Conservation (phyloP, 1,284 basidiomycete genomes). For the Marasmius tenuissimus region DNA sequence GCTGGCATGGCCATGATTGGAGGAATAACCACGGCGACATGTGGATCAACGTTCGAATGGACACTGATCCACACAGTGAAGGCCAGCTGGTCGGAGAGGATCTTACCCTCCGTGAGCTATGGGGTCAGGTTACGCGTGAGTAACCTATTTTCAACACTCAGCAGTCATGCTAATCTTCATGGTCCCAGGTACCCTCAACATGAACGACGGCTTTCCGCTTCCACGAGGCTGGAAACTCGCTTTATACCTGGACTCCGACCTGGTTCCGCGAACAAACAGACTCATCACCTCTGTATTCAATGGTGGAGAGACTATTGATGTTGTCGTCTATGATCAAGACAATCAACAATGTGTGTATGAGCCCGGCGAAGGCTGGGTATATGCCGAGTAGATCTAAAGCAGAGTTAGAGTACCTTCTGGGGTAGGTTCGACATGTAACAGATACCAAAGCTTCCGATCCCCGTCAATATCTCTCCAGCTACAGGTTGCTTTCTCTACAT, state of each 20-base stretch:
- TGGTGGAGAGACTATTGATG: background rate
- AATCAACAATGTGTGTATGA: background rate
- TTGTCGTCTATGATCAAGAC: background rate
- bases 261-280: background rate
- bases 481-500: no score
- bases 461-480: no score
- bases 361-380: background rate
- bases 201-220: background rate
- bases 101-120: background rate
- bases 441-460: background rate
- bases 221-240: background rate
- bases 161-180: background rate
- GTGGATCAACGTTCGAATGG: background rate
- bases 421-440: background rate
- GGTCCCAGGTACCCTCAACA: background rate
- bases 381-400: background rate
- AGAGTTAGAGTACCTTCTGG: background rate
- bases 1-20: no score
- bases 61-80: background rate
- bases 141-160: background rate
- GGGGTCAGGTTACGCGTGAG: background rate
- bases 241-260: background rate
- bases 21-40: no score
- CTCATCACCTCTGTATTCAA: background rate
- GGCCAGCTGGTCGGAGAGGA: background rate